Percentiles rank a stretch among this genome's conserved stretches.
Evolutionary conservation across 257 asterid species (phyloP).

Genomic region (Solanum appendiculatum): DNA sequence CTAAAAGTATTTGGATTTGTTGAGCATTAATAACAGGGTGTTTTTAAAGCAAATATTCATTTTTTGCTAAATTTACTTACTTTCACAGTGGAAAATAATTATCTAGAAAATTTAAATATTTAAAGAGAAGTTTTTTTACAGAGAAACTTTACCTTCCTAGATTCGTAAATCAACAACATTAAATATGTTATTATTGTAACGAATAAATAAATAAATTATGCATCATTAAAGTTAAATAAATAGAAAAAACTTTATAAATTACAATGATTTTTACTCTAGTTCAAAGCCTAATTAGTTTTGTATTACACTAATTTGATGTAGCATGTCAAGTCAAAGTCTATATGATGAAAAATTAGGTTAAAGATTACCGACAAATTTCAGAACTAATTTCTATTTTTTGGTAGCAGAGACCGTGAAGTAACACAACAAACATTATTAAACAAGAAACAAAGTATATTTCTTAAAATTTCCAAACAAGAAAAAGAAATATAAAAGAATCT

Average conservation of each 20-base stretch:
- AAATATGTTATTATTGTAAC: not conserved
- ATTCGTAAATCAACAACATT: not conserved
- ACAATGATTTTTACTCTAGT: not conserved
- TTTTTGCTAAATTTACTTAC: not conserved
- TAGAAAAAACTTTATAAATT: not conserved
- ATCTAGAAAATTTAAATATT: not conserved
- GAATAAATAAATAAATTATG: not conserved
- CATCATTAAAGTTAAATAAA: not conserved
- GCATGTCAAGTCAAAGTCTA: not conserved
- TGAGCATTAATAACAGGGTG: not conserved
- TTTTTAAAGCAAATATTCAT: not conserved
- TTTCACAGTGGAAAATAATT: not conserved
- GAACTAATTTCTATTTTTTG: not conserved
- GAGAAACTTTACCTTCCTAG: not conserved
- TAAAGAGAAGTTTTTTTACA: not conserved
- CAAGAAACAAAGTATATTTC: not conserved
- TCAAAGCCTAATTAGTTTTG: not conserved
- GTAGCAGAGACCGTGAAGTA: too few relatives aligned
- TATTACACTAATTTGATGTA: not conserved
- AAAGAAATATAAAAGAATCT: not conserved
- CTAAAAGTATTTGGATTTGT: not conserved
- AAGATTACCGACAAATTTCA: not conserved
- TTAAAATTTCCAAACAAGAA: not conserved
- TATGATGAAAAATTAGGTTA: not conserved
- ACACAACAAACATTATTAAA: not conserved